These are phyloP conservation scores for Bertia moriformis DNA, from an alignment of 2,329 filamentous ascomycete species.

Conservation along the genomic window DNA sequence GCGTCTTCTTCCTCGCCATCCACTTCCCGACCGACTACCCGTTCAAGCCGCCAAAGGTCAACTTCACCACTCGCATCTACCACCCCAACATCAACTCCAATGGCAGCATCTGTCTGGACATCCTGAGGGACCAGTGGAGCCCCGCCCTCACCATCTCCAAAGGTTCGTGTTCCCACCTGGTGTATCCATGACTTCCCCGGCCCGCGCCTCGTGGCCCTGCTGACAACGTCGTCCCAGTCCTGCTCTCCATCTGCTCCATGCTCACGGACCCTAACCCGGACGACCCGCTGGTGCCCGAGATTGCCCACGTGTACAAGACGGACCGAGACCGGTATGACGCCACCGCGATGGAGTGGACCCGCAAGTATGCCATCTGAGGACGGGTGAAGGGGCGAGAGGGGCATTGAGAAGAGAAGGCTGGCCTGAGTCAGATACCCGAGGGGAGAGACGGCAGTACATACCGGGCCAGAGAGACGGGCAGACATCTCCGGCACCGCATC, in stretches of 20 bases:
- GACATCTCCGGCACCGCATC: too few species aligned
- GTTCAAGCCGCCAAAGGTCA: conserved; percentile 99
- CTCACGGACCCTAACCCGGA: conserved; percentile 98
- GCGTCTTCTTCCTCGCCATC: conserved; percentile 97
- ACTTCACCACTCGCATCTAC: conserved; percentile 99
- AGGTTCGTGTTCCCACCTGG: conserved; percentile 43
- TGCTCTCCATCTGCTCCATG: conserved; percentile 99
- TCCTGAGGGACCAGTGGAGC: conserved; percentile 97
- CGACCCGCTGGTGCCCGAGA: conserved; percentile 95
- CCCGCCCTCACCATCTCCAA: conserved; percentile 96
- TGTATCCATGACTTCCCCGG: background rate
- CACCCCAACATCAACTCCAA: conserved; percentile 99
- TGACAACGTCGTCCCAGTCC: conserved; percentile 39
- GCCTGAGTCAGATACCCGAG: too few species aligned
- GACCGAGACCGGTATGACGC: conserved; percentile 91
- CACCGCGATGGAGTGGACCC: conserved; percentile 93
- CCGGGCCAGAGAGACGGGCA: too few species aligned
- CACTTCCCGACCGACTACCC: conserved; percentile 99
- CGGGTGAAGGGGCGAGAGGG: too few species aligned
- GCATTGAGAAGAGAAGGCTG: too few species aligned
- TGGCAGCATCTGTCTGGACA: conserved; percentile 97
- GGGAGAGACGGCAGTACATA: too few species aligned
- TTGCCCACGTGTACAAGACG: conserved; percentile 99
- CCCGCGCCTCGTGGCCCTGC: too few species aligned
- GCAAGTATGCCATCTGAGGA: conserved; percentile 90